A percentile compares a stretch with the other conserved stretches of the same genome.
These are phyloP conservation scores for Colletotrichum cordylinicola DNA, from an alignment of 2,329 filamentous ascomycete genomes.

Conservation along the genomic window DNA sequence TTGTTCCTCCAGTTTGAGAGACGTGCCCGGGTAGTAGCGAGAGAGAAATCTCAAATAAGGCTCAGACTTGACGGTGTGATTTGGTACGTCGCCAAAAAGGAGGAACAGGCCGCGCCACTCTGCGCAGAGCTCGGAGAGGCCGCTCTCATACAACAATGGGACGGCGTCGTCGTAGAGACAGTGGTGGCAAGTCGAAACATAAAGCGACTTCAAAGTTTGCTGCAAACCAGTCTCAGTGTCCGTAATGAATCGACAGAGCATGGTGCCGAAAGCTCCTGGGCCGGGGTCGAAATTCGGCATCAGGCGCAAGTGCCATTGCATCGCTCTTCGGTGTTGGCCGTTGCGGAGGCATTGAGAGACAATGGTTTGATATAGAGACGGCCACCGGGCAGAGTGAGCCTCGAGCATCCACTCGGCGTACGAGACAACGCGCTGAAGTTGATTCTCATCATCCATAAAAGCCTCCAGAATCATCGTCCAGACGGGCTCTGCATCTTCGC, in stretches of 20 bases:
- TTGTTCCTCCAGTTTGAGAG: constrained; percentile 43
- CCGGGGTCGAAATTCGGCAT: constrained; percentile 47
- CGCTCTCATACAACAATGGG: constrained; percentile 55
- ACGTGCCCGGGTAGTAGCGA: constrained; percentile 49
- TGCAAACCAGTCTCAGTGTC: constrained; percentile 42
- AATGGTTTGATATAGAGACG: constrained; percentile 53
- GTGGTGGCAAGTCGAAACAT: constrained; percentile 47
- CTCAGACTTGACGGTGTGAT: constrained; percentile 39
- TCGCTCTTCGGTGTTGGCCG: constrained; percentile 40
- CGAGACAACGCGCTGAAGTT: constrained; percentile 37
- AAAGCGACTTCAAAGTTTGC: constrained; percentile 48
- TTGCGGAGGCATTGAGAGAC: constrained; percentile 48
- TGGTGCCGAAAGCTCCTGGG: constrained; percentile 42
- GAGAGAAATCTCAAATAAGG: constrained; percentile 55
- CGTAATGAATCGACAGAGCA: constrained; percentile 49
- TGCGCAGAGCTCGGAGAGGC: constrained; percentile 47
- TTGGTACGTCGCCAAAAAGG: constrained; percentile 46
- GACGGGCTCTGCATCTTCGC: constrained; percentile 28
- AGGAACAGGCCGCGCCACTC: constrained; percentile 53
- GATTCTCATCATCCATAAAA: constrained; percentile 29
- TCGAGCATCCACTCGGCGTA: constrained; percentile 50
- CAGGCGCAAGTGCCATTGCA: constrained; percentile 55
- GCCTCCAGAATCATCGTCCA: constrained; percentile 33
- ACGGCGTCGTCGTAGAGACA: constrained; percentile 56
- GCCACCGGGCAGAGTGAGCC: constrained; percentile 49